phyloP scores from a whole-genome alignment of 805 yeast genomes.

The Tanozyma kutaoensis region DNA sequence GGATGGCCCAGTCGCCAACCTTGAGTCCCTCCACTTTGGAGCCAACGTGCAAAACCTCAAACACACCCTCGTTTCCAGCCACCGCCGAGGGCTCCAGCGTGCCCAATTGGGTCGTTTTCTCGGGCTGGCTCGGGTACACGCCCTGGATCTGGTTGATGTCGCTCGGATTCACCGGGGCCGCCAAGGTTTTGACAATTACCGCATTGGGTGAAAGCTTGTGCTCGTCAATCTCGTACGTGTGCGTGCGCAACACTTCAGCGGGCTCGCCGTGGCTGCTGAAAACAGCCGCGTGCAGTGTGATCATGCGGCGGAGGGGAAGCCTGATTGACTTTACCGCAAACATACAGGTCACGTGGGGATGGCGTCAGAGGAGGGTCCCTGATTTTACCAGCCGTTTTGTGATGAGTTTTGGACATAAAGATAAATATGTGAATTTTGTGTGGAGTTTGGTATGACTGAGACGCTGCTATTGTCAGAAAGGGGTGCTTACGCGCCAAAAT shows the following conservation, averaged over 20 bases:
- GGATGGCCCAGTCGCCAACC: slow-evolving; percentile 83
- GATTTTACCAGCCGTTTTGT: too few relatives aligned
- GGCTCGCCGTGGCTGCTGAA: slow-evolving; percentile 63
- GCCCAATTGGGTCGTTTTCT: slow-evolving; percentile 38
- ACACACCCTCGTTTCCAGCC: slow-evolving; percentile 83
- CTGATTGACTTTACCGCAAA: too few relatives aligned
- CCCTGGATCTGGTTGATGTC: slow-evolving; percentile 35
- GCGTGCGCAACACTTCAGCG: slow-evolving; percentile 36
- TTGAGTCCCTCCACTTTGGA: slow-evolving; percentile 29
- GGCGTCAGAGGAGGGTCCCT: too few relatives aligned
- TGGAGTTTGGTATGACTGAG: too few relatives aligned
- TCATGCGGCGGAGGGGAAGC: slow-evolving; percentile 17
- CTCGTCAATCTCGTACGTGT: slow-evolving; percentile 36
- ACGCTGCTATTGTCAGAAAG: too few relatives aligned
- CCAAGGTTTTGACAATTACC: slow-evolving; percentile 18
- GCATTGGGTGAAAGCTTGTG: slow-evolving; percentile 22
- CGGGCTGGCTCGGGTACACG: slow-evolving; percentile 33
- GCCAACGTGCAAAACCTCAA: slow-evolving; percentile 71
- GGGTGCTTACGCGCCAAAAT: too few relatives aligned
- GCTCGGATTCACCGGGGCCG: slow-evolving; percentile 29
- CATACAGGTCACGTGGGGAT: too few relatives aligned
- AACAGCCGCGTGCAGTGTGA: slow-evolving; percentile 52
- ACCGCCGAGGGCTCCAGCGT: slow-evolving; percentile 46
- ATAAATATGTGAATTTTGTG: too few relatives aligned
- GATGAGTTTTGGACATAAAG: too few relatives aligned